Percentiles rank a stretch among this genome's conserved stretches.
phyloP scores from a whole-genome alignment of 805 yeast genomes.

The Metschnikowia matae region DNA sequence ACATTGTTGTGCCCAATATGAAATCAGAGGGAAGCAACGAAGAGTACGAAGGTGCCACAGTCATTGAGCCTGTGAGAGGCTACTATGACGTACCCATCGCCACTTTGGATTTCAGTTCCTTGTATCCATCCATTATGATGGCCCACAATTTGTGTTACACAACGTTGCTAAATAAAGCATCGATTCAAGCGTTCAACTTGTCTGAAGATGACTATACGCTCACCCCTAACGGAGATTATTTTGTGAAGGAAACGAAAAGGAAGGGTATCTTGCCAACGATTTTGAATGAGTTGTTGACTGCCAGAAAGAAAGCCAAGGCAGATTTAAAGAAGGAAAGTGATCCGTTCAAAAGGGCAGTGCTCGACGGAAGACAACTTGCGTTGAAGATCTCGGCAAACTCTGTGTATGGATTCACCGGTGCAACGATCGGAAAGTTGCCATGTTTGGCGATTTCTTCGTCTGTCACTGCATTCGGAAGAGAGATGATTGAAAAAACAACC shows the following conservation, averaged over 20 bases:
- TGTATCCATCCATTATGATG: slow-evolving; percentile 90
- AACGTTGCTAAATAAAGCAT: slow-evolving; percentile 66
- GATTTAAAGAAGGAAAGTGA: slow-evolving; percentile 91
- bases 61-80: slow-evolving; percentile 93
- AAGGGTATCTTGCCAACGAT: slow-evolving; percentile 91
- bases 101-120: slow-evolving; percentile 92
- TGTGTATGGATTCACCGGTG: slow-evolving; percentile 98
- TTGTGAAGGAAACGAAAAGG: slow-evolving; percentile 64
- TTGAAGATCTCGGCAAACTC: slow-evolving; percentile 96
- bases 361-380: slow-evolving; percentile 96
- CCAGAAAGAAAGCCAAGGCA: slow-evolving; percentile 88
- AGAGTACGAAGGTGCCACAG: slow-evolving; percentile 99
- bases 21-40: slow-evolving; percentile 76
- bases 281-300: slow-evolving; percentile 79
- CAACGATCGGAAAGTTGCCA: slow-evolving; percentile 95
- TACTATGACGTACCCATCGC: slow-evolving; percentile 97
- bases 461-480: slow-evolving; percentile 93
- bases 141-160: slow-evolving; percentile 95
- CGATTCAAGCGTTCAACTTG: slow-evolving; percentile 62
- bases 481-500: slow-evolving; percentile 92
- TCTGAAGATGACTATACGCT: slow-evolving; percentile 72
- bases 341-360: slow-evolving; percentile 87
- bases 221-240: slow-evolving; percentile 91
- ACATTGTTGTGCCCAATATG: slow-evolving; percentile 88
- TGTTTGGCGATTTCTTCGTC: slow-evolving; percentile 95